phyloP scores from a whole-genome alignment of 148 eudicot genomes.

The Silene latifolia region DNA sequence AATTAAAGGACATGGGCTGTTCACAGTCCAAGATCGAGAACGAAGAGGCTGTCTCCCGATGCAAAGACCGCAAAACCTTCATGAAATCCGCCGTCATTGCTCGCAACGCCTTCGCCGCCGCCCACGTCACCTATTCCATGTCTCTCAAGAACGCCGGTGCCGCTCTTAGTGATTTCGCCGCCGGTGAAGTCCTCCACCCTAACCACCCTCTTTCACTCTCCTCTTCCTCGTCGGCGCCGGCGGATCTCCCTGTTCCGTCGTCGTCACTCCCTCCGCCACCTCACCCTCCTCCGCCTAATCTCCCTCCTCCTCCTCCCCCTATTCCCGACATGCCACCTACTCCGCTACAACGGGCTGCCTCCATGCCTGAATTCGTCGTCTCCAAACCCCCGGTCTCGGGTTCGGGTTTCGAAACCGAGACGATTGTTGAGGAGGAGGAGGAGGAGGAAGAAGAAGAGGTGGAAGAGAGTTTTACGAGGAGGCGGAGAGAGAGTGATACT shows the following conservation, averaged over 20 bases:
- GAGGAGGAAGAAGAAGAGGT: constrained; percentile 40
- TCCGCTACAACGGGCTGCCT: constrained; percentile 64
- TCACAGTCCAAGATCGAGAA: constrained; percentile 91
- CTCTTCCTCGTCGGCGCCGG: constrained; percentile 17
- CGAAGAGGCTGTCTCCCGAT: constrained; percentile 71
- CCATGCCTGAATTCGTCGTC: constrained; percentile 61
- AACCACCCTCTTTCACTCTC: constrained; percentile 19
- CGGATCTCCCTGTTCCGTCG: neutral
- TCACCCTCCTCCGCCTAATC: constrained; percentile 11
- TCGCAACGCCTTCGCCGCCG: constrained; percentile 85
- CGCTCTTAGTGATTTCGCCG: constrained; percentile 67
- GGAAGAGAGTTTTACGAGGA: constrained; percentile 38
- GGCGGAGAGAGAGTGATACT: constrained; percentile 24
- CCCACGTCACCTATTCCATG: constrained; percentile 54
- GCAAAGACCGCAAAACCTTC: constrained; percentile 61
- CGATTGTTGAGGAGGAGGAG: constrained; percentile 45
- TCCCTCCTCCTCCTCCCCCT: constrained; percentile 36
- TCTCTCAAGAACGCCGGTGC: constrained; percentile 78
- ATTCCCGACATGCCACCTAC: constrained; percentile 22
- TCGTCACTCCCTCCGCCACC: constrained; percentile 3
- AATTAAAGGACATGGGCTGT: constrained; percentile 51
- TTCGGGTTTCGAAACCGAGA: constrained; percentile 33
- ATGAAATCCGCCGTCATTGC: constrained; percentile 58
- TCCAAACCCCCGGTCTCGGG: constrained; percentile 27
- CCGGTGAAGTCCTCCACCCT: constrained; percentile 45